Evolutionary conservation across 2,329 filamentous ascomycete species (phyloP).

Genomic region (Massarina eburnea): DNA sequence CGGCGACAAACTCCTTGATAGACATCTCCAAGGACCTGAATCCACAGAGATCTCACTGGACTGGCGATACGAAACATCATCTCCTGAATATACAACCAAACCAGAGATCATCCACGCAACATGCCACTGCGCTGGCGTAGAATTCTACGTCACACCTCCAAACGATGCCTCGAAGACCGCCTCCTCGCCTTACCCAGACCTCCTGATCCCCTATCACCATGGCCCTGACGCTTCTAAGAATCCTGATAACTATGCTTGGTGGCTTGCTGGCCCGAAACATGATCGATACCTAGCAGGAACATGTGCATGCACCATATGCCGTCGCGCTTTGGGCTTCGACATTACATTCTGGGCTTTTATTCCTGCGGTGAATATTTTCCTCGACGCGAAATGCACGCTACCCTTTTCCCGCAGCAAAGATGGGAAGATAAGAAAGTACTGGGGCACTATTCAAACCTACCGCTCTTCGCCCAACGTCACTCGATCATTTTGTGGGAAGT

Average conservation of each 20-base stretch:
- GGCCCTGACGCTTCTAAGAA: conserved; percentile 13
- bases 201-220: conserved; percentile 22
- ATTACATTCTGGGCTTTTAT: conserved; percentile 53
- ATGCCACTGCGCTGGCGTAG: conserved; percentile 52
- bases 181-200: conserved; percentile 47
- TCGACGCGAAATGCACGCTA: conserved; percentile 24
- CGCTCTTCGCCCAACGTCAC: conserved; percentile 48
- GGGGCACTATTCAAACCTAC: conserved; percentile 48
- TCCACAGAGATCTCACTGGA: conserved; percentile 13
- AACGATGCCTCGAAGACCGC: conserved; percentile 27
- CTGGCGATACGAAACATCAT: conserved; percentile 22
- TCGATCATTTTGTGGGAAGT: conserved; percentile 52
- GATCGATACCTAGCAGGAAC: conserved; percentile 44
- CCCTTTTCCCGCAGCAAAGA: conserved; percentile 12
- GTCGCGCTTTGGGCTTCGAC: conserved; percentile 46
- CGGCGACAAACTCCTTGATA: conserved; percentile 22
- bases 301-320: conserved; percentile 53
- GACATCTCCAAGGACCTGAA: conserved; percentile 23
- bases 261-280: conserved; percentile 29
- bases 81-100: conserved; percentile 11
- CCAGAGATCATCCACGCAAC: conserved; percentile 34
- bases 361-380: conserved; percentile 41
- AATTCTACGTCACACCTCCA: conserved; percentile 44
- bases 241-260: conserved; percentile 22
- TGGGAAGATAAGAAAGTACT: conserved; percentile 10